phyloP scores from a whole-genome alignment of 805 yeast species.

The Lipomyces spencermartinsiae region DNA sequence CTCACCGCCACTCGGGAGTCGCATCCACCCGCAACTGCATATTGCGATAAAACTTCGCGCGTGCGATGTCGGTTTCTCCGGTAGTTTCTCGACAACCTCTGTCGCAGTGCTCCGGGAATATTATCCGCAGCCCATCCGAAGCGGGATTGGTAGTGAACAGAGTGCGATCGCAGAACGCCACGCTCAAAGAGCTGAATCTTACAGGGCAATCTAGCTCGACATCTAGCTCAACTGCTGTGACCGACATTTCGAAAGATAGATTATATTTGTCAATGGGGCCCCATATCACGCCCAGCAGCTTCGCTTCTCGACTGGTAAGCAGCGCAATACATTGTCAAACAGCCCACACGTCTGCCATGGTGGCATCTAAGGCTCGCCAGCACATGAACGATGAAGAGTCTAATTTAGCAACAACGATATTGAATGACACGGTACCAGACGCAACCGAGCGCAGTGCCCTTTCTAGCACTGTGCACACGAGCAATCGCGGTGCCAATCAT shows the following conservation, averaged over 20 bases:
- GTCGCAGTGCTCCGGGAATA: slow-evolving; percentile 9
- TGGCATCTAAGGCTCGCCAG: not conserved
- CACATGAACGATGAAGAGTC: not conserved
- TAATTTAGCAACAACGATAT: not conserved
- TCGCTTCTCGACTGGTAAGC: not conserved
- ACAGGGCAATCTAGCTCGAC: not conserved
- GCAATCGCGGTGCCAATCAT: not conserved
- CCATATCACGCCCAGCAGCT: not conserved
- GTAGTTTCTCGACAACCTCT: slow-evolving; percentile 7
- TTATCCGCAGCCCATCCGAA: not conserved
- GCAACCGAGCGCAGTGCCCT: not conserved
- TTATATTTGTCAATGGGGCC: not conserved
- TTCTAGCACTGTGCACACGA: not conserved
- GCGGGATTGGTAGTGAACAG: not conserved
- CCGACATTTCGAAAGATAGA: not conserved
- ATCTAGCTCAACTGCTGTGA: slow-evolving; percentile 2
- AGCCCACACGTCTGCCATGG: not conserved
- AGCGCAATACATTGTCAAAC: not conserved
- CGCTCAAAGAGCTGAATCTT: not conserved
- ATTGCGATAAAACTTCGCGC: slow-evolving; percentile 3
- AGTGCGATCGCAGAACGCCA: not conserved
- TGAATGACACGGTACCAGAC: not conserved
- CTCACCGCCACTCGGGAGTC: not conserved
- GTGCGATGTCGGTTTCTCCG: slow-evolving; percentile 12
- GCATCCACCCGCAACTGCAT: not conserved